These are phyloP conservation scores for Nicotiana otophora DNA, from an alignment of 257 asterid species.

Conservation along the genomic window DNA sequence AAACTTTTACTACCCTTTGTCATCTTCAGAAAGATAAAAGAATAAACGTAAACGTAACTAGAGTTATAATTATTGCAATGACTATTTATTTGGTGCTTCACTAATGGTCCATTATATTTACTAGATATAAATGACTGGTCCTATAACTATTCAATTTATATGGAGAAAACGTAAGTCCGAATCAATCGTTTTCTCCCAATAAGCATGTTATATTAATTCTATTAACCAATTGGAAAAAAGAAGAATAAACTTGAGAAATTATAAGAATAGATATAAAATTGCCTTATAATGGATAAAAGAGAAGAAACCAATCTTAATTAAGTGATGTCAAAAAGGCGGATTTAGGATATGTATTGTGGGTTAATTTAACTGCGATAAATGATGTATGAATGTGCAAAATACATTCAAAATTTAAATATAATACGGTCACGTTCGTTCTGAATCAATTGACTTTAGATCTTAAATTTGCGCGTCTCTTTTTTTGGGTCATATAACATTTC, in stretches of 20 bases:
- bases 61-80: conserved; percentile 2
- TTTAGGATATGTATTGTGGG: too few relatives aligned
- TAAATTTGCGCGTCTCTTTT: not conserved
- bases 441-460: not conserved
- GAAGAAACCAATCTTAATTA: too few relatives aligned
- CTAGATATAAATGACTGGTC: conserved; percentile 9
- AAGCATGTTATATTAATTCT: not conserved
- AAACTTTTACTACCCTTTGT: not conserved
- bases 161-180: not conserved
- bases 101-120: conserved; percentile 8
- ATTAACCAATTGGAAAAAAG: not conserved
- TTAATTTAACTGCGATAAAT: too few relatives aligned
- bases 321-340: too few relatives aligned
- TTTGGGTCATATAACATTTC: too few relatives aligned
- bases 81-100: not conserved
- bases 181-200: not conserved
- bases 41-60: conserved; percentile 1
- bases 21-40: not conserved
- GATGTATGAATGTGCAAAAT: too few relatives aligned
- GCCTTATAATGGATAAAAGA: too few relatives aligned
- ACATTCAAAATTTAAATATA: too few relatives aligned
- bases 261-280: too few relatives aligned
- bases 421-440: too few relatives aligned
- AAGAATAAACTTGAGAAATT: too few relatives aligned
- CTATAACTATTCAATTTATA: not conserved